Percentiles rank a stretch among this genome's conserved stretches.
These are phyloP conservation scores for Glycine latifolia DNA, from an alignment of 306 rosid genomes.

Conservation along the genomic window DNA sequence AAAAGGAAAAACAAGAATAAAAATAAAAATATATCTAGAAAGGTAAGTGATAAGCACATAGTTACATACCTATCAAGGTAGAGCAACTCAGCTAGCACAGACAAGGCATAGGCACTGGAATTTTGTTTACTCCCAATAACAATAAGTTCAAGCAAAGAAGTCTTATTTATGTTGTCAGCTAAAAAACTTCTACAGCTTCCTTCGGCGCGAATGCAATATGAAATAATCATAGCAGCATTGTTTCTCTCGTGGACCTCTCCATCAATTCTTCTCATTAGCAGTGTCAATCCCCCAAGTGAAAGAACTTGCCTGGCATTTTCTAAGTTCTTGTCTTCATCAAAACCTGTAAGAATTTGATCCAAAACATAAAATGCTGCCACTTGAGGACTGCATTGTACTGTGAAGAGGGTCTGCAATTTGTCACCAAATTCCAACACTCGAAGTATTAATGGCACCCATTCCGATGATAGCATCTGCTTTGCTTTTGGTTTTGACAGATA, in stretches of 20 bases:
- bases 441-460: conserved; percentile 86
- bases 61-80: conserved; percentile 65
- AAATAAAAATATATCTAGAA: not conserved
- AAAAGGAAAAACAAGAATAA: not conserved
- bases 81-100: conserved; percentile 68
- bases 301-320: conserved; percentile 85
- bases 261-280: conserved; percentile 64
- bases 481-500: conserved; percentile 77
- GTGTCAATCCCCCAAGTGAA: conserved; percentile 75
- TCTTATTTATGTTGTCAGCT: conserved; percentile 63
- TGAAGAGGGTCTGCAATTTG: conserved; percentile 76
- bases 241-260: conserved; percentile 65
- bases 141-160: conserved; percentile 73
- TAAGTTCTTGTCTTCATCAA: conserved; percentile 83
- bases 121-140: conserved; percentile 56
- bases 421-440: conserved; percentile 84
- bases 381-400: conserved; percentile 73
- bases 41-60: not conserved
- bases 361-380: conserved; percentile 80
- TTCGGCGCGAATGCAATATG: conserved; percentile 74
- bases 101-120: conserved; percentile 56
- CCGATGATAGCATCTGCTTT: conserved; percentile 78
- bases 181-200: conserved; percentile 76
- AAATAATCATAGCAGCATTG: conserved; percentile 57
- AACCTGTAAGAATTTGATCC: conserved; percentile 80